Conservation (phyloP, 805 yeast genomes). For the Kregervanrija fluxuum region DNA sequence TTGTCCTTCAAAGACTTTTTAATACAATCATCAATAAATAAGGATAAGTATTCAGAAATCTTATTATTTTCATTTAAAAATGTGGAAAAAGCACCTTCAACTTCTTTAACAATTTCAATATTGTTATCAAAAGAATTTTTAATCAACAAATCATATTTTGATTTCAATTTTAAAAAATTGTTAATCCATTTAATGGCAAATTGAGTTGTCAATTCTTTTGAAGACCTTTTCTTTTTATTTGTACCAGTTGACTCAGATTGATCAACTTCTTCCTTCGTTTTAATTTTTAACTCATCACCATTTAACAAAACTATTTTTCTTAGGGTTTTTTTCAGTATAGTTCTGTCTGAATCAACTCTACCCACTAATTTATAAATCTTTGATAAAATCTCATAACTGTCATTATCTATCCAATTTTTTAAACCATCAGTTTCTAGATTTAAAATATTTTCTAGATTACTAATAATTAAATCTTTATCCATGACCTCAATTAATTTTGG, state of each 20-base stretch:
- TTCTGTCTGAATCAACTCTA: constrained; percentile 47
- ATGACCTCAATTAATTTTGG: constrained; percentile 50
- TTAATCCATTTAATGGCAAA: constrained; percentile 68
- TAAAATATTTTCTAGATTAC: constrained; percentile 51
- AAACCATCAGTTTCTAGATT: constrained; percentile 49
- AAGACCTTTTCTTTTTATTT: constrained; percentile 14
- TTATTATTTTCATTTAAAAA: constrained; percentile 47
- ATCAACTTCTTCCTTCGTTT: constrained; percentile 16
- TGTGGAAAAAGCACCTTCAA: constrained; percentile 55
- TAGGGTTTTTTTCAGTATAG: constrained; percentile 41
- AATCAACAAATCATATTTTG: constrained; percentile 43
- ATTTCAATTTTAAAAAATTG: constrained; percentile 43
- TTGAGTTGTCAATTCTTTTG: constrained; percentile 33
- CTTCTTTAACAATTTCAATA: constrained; percentile 40
- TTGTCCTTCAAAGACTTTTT: constrained; percentile 43
- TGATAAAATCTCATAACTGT: constrained; percentile 35
- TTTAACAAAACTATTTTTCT: constrained; percentile 37
- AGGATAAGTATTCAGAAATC: constrained; percentile 47
- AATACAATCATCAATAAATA: constrained; percentile 51
- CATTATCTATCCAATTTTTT: constrained; percentile 45
- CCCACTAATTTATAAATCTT: constrained; percentile 43
- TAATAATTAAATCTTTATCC: constrained; percentile 51
- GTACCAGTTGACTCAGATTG: constrained; percentile 13
- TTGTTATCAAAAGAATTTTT: constrained; percentile 43
- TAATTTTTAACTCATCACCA: constrained; percentile 34